These are phyloP conservation scores for Perkinsus marinus DNA, from an alignment of 169 alveolate species.

Conservation along the genomic window DNA sequence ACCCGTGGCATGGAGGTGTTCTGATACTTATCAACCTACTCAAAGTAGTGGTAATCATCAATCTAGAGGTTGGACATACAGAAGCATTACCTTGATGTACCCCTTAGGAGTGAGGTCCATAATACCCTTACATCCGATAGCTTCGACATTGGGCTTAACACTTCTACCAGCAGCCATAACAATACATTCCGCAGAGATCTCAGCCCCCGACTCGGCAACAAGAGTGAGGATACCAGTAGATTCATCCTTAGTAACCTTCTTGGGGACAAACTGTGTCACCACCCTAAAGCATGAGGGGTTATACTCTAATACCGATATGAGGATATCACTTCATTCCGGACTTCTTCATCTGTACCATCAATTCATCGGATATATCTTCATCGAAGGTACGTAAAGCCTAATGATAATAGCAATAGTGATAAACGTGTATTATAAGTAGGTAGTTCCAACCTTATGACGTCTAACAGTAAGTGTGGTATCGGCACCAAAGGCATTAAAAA, in stretches of 20 bases:
- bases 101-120: background rate
- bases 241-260: background rate
- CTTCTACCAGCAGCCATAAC: background rate
- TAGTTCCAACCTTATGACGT: constrained; percentile 28
- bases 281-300: too few species aligned
- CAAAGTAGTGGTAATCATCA: background rate
- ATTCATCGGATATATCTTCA: constrained; percentile 27
- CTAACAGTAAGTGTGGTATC: constrained; percentile 65
- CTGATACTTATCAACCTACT: background rate
- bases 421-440: constrained; percentile 40
- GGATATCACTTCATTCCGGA: constrained; percentile 24
- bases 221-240: background rate
- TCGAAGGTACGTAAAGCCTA: constrained; percentile 25
- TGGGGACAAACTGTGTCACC: background rate
- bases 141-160: background rate
- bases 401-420: constrained; percentile 3
- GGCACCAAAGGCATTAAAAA: constrained; percentile 66
- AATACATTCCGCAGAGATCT: background rate
- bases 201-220: background rate
- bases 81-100: background rate
- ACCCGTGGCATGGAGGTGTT: constrained; percentile 43
- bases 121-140: background rate
- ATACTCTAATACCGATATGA: background rate
- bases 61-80: too few species aligned
- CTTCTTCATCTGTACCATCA: constrained; percentile 22